Base-by-base conservation (phyloP, 805 yeast species). In the Nakazawaea ernobii region DNA sequence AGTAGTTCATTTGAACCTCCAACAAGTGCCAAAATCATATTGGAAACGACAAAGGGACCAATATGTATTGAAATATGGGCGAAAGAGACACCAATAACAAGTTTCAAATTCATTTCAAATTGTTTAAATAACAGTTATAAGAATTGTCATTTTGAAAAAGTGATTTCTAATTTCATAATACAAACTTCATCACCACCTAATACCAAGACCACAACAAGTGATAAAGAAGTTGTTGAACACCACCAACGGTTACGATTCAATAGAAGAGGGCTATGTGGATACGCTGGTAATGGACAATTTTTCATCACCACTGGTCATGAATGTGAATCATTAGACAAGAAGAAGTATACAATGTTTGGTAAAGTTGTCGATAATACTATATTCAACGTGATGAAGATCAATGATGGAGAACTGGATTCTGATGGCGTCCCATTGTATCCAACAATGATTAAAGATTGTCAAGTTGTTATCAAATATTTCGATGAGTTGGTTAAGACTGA, bases 1-100 rank as follows among this genome's bases (percentile, higher is more conserved):
- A 5, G 24, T 20, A 20, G 24, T 38, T 38, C 41, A 38, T 38
- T 38, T 38, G 83, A 77, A 49, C 83, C 83, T n/a, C 68, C 70
- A 40, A 77, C 86, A 1, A 71, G 78, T 8, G 86, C 84, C 3
- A 76, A 74, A 53, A 82, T 80, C n/a, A 59, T 68, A 2, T 51
- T 86, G 2, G 54, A 60, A 14, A 84, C 92, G 0, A 65, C 75
- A 2, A 79, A 77, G 47, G 92, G 92, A 0, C 62, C 68, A 2
- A 61, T 85, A 0, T 77, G 72, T 26, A 60, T 84, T 1, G 90
- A 80, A 49, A 59, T 85, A 6, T 86, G 84, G 81, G 86, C 90
- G 10, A 78, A 78, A 53, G 88, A 86, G 58, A 61, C 75, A 3
- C 89, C 90, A 0, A 51, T 53, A 0, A 70, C 79, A 1, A 57